phyloP scores from a whole-genome alignment of 2,329 filamentous ascomycete genomes.

The Cladosporium sp. region DNA sequence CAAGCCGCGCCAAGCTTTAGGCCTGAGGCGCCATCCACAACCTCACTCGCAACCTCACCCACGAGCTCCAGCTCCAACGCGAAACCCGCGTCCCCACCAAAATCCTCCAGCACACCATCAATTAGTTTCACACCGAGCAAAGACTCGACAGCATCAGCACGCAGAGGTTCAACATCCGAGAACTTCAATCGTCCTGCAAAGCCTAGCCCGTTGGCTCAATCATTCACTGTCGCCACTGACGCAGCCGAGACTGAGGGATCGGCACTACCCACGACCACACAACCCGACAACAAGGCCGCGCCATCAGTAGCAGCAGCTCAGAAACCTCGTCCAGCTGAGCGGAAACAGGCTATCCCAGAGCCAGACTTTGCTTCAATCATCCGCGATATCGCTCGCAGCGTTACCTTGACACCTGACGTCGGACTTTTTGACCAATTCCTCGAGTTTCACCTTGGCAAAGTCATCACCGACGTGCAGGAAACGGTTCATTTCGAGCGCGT shows the following conservation, averaged over 20 bases:
- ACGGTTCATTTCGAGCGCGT: slow-evolving; percentile 35
- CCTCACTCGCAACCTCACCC: slow-evolving; percentile 16
- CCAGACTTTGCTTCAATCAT: slow-evolving; percentile 34
- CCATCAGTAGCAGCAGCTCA: not conserved
- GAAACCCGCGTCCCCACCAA: not conserved
- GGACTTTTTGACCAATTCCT: slow-evolving; percentile 50
- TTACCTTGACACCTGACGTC: slow-evolving; percentile 40
- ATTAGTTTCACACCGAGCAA: slow-evolving; percentile 7
- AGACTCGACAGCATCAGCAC: slow-evolving; percentile 20
- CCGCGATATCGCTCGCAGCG: slow-evolving; percentile 37
- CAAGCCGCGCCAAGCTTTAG: slow-evolving; percentile 12
- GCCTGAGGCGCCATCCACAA: slow-evolving; percentile 1
- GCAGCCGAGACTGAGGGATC: not conserved
- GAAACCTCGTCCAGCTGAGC: not conserved
- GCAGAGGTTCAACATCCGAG: slow-evolving; percentile 8
- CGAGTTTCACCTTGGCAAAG: slow-evolving; percentile 39
- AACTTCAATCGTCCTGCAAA: slow-evolving; percentile 13
- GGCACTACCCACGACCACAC: not conserved
- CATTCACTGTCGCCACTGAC: slow-evolving; percentile 27
- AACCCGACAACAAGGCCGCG: not conserved
- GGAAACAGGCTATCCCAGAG: not conserved
- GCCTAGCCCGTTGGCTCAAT: slow-evolving; percentile 37
- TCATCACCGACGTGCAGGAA: slow-evolving; percentile 38
- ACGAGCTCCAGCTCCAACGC: not conserved
- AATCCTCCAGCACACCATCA: slow-evolving; percentile 5